Base-by-base conservation (phyloP, 371 early-diverging fungal species). In the Umbelopsis sp. region DNA sequence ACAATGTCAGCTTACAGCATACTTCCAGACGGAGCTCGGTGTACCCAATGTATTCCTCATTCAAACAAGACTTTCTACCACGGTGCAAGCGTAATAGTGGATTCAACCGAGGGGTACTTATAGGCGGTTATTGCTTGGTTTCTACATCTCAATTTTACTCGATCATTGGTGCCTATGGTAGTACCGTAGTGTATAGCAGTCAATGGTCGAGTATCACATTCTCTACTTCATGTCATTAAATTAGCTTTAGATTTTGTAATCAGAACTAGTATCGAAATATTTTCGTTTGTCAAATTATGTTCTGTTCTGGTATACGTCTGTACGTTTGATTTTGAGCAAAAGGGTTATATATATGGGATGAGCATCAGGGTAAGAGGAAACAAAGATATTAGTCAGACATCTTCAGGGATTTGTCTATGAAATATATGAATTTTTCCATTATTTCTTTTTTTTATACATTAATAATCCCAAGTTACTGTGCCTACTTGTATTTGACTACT, bases 31-130 rank as follows among this genome's bases (percentile, higher is more conserved):
- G 52, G 87, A 86, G 72, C 70, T 80, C 25, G 87, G 87, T 48
- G 84, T 86, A 9, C 87, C 87, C 4, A 76, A 86, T 65, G 78
- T 86, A 44, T 73, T 77, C 41, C 70, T 72, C 14, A 86, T 86
- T 57, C 80, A 84, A 65, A 73, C 82, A 9, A 80, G 81, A 66
- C 50, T 78, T 10, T 35, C 67, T 6, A 50, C 72, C 12, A 50
- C 62, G 22, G 50, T 64, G 44, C 69, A 69, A 38, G 44, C 69
- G 4, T 57, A 57, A 57, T 57, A 12, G 35, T 29, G 14, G 7
- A 51, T 29, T 20, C 12, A 14, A 25, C 29, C 24, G 12, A 5
- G 24, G 52, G 41, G 12, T 41, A 10, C 10, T 10, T 4, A 38
- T 7, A 51, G 9, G 51, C 2, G 51, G 24, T 51, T 51, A 22